phyloP scores from a whole-genome alignment of 306 rosid genomes.

The Spatholobus suberectus region DNA sequence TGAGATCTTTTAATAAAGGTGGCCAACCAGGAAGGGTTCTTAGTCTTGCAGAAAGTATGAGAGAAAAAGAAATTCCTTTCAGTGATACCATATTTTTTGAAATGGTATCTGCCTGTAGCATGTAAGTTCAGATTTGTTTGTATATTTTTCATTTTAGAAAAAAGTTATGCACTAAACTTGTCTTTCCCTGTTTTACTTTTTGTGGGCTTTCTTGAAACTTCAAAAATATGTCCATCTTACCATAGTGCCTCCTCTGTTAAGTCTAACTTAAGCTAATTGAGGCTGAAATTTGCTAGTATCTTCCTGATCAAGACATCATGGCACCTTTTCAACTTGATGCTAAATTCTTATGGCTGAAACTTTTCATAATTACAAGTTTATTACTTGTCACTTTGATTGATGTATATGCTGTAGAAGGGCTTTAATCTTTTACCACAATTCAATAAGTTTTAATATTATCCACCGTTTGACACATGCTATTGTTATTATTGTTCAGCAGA shows the following conservation, averaged over 20 bases:
- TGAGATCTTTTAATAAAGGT: constrained; percentile 91
- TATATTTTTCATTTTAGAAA: not conserved
- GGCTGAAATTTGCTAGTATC: constrained; percentile 21
- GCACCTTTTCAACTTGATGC: not conserved
- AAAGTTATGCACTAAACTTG: not conserved
- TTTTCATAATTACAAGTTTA: constrained; percentile 11
- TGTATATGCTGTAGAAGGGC: not conserved
- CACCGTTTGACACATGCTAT: not conserved
- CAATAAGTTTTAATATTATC: constrained; percentile 14
- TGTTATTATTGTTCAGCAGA: not conserved
- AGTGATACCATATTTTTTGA: constrained; percentile 81
- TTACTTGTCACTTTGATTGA: constrained; percentile 15
- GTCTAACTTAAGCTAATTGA: constrained; percentile 23
- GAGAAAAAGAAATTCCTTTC: constrained; percentile 75
- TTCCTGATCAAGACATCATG: constrained; percentile 35
- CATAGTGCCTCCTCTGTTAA: constrained; percentile 16
- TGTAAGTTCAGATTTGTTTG: constrained; percentile 59
- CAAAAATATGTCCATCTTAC: constrained; percentile 18
- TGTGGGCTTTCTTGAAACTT: constrained; percentile 21
- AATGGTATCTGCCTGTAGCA: constrained; percentile 91
- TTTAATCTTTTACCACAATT: constrained; percentile 12
- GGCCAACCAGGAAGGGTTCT: constrained; percentile 83
- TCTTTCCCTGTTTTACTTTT: constrained; percentile 8
- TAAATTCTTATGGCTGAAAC: constrained; percentile 34
- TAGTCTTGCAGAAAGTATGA: constrained; percentile 74